Percentiles rank a stretch among this genome's conserved stretches.
Conservation (phyloP, 768 basidiomycete genomes). For the Suillus sp. region DNA sequence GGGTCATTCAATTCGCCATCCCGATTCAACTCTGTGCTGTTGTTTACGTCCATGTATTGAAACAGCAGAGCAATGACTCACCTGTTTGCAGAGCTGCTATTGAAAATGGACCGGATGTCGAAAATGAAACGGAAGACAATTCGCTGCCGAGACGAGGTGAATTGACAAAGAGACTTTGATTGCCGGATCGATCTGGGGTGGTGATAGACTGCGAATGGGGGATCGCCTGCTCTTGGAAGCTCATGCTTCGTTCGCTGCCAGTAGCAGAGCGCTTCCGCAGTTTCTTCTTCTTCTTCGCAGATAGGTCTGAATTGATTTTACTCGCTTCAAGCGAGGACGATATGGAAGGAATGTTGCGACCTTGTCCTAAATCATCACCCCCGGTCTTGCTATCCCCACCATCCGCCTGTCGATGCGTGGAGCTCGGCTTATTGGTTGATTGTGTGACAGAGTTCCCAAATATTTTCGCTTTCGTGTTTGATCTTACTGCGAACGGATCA, state of each 20-base stretch:
- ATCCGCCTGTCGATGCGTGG: not conserved
- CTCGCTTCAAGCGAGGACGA: constrained; percentile 1
- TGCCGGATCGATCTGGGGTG: not conserved
- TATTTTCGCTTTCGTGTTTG: constrained; percentile 49
- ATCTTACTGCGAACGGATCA: constrained; percentile 56
- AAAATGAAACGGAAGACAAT: constrained; percentile 3
- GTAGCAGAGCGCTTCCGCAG: not conserved
- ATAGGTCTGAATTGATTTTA: no score
- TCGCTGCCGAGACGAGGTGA: not conserved
- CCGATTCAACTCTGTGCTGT: constrained; percentile 1
- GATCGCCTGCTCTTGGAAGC: constrained; percentile 1
- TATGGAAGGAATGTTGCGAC: not conserved
- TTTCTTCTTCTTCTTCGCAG: constrained; percentile 2
- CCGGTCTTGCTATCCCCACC: not conserved
- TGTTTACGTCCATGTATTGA: not conserved
- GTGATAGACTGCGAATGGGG: not conserved
- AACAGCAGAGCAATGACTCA: not conserved
- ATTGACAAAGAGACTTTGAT: not conserved
- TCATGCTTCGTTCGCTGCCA: not conserved
- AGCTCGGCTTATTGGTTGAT: constrained; percentile 1
- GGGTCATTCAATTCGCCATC: constrained; percentile 1
- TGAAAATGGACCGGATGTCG: constrained; percentile 7
- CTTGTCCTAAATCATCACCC: not conserved
- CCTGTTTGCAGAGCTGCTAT: not conserved
- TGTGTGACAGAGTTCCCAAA: not conserved